Base-by-base conservation (phyloP, 2,329 filamentous ascomycete species). In the Colletotrichum eleusines region DNA sequence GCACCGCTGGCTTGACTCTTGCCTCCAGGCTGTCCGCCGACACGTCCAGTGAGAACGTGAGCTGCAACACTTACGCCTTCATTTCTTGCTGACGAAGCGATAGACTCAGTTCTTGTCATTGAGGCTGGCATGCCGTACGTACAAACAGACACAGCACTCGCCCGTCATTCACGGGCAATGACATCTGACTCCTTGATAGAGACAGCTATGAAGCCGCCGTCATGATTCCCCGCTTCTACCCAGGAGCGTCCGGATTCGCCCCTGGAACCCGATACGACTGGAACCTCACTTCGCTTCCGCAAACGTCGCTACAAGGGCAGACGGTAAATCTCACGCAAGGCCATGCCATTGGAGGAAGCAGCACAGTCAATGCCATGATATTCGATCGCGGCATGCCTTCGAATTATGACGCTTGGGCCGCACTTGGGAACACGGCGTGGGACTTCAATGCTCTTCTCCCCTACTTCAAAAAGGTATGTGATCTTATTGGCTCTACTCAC, bases 301-400 rank as follows among this genome's bases (percentile, higher is more conserved):
- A 84, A 54, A 71, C 77, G 0, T 72, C 76, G 28, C 78, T 84
- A 2, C 79, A 81, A 23, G 76, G 77, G 3, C 79, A 81, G 5
- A 73, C 76, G 2, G 79, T 85, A 26, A 68, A 76, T 6, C 80
- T 83, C 46, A 80, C 79, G 5, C 78, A 83, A 5, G 84, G 83
- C 3, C 82, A 83, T 46, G 80, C 82, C 0, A 77, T 87, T 0
- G 84, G 85, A 18, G 85, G 85, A 5, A 81, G 80, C 40, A 82
- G 79, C 23, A 79, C 83, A 0, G 69, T 86, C 33, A 86, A 86
- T 69, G 82, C 84, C 40, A 78, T 81, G 79, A 75, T 77, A 16
- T 80, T 77, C 63, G 78, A 80, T 61, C 74, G 79, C 12, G 78
- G 76, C 0, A 73, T 76, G 31, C 73, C 73, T 2, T 74, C 72